Evolutionary conservation across 805 yeast genomes (phyloP), one percentile per base, ranked within the genome.

Genomic region (Wickerhamiella kazuoi): DNA sequence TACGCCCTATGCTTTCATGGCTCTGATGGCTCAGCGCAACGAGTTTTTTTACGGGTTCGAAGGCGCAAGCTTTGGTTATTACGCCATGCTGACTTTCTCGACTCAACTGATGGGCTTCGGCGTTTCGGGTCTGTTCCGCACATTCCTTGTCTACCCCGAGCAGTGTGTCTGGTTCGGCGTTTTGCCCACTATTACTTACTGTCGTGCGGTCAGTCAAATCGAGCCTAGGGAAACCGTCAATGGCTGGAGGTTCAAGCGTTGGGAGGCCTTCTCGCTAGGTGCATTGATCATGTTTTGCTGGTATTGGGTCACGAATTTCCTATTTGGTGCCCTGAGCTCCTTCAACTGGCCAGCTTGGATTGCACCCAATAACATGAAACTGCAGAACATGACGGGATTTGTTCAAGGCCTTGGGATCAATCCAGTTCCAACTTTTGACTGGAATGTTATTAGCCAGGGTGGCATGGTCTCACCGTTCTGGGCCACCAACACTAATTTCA

Each of bases 301-400:
- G 68, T 72, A 71, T 50, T 76, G 78, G 74, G 57, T 78, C 46
- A 82, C 83, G 3, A 78, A 75, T 40, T 76, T 63, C 50, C 60
- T 79, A 19, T 75, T 75, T 58, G 59, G 62, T 14, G 81, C 73
- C 2, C 62, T 78, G 41, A 64, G 74, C 0, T 68, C 69, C 48
- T 77, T 79, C 56, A 69, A 64, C 47, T 74, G 79, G 79, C 62
- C 69, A 47, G 63, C 70, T 3, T 73, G 78, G 77, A 72, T 72
- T 35, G 54, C 56, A 3, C 77, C 76, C 13, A 43, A 63, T 30
- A 71, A 69, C 50, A 57, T 64, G 42, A 63, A 64, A 46, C 52
- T 72, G 39, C 69, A 71, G 14, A 49, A 54, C 6, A 52, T 72
- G n/a, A 67, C 74, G 11, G 77, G 79, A 21, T 50, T 60, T 14